Evolutionary conservation across 1,284 basidiomycete genomes (phyloP).

Genomic region (Melampsora larici-populina): DNA sequence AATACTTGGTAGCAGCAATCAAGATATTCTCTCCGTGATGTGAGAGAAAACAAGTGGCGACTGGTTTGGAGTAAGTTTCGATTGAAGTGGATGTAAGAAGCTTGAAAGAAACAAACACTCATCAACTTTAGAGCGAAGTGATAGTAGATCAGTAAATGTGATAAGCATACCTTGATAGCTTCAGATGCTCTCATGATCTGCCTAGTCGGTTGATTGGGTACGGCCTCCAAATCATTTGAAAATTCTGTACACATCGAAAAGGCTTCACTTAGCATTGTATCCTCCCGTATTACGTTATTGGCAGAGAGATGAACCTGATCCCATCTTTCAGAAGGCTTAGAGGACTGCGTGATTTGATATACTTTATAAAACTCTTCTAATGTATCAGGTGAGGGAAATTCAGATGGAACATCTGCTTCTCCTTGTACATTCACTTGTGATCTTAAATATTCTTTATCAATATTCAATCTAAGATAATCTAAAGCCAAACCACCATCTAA

Average conservation of each 20-base stretch:
- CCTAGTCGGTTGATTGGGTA: not conserved
- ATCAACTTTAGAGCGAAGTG: not conserved
- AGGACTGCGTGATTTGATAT: constrained; percentile 9
- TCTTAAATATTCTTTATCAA: constrained; percentile 39
- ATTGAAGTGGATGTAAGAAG: constrained; percentile 40
- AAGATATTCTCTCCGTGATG: constrained; percentile 24
- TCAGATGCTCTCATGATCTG: constrained; percentile 28
- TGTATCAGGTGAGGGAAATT: constrained; percentile 17
- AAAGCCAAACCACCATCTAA: constrained; percentile 33
- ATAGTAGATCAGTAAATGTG: not conserved
- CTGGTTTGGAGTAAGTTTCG: constrained; percentile 29
- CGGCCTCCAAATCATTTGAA: not conserved
- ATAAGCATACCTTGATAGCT: constrained; percentile 34
- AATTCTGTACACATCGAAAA: constrained; percentile 7
- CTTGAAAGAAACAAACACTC: not conserved
- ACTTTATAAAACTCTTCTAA: constrained; percentile 7
- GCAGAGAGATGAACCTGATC: constrained; percentile 15
- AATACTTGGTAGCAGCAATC: constrained; percentile 21
- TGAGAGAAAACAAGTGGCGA: constrained; percentile 26
- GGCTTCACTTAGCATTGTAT: constrained; percentile 17
- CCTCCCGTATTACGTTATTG: constrained; percentile 28
- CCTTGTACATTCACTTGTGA: constrained; percentile 17
- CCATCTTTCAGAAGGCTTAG: constrained; percentile 30
- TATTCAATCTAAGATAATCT: constrained; percentile 37
- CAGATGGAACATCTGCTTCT: constrained; percentile 1